Conservation (phyloP, 345 rosid species). For the Turritis glabra region DNA sequence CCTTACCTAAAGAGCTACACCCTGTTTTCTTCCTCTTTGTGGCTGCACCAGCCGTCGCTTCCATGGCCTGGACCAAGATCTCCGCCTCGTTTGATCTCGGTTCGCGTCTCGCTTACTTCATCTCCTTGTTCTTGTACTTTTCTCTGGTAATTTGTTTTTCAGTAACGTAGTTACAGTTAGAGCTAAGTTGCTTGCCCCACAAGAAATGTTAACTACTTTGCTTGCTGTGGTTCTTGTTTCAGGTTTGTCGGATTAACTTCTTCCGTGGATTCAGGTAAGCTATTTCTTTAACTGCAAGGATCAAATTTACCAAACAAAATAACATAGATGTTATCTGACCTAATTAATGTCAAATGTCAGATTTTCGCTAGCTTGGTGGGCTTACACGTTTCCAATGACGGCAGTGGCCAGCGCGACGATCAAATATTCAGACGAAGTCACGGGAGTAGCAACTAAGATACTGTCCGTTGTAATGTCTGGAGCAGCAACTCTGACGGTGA, state of each 20-base stretch:
- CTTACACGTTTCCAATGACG: slow-evolving; percentile 85
- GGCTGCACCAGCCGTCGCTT: slow-evolving; percentile 87
- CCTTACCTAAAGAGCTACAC: slow-evolving; percentile 91
- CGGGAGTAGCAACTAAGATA: slow-evolving; percentile 43
- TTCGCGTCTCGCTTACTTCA: slow-evolving; percentile 79
- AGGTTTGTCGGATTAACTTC: slow-evolving; percentile 76
- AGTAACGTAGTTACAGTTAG: background rate
- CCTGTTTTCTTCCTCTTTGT: slow-evolving; percentile 94
- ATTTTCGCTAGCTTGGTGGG: slow-evolving; percentile 97
- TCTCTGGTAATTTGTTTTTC: slow-evolving; percentile 54
- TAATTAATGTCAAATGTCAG: slow-evolving; percentile 35
- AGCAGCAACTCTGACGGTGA: slow-evolving; percentile 52
- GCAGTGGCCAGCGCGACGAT: slow-evolving; percentile 73
- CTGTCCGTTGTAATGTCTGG: slow-evolving; percentile 47
- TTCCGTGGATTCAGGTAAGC: slow-evolving; percentile 82
- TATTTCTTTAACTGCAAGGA: background rate
- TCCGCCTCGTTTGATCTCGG: slow-evolving; percentile 73
- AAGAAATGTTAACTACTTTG: slow-evolving; percentile 22
- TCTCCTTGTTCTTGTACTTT: slow-evolving; percentile 81
- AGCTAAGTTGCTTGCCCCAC: background rate
- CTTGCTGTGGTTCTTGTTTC: slow-evolving; percentile 31
- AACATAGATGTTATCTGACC: background rate
- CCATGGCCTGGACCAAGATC: slow-evolving; percentile 85
- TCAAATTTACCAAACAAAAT: background rate
- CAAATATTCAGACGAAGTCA: slow-evolving; percentile 56